These are phyloP conservation scores for Gossypium herbaceum DNA, from an alignment of 345 rosid genomes.

Conservation along the genomic window DNA sequence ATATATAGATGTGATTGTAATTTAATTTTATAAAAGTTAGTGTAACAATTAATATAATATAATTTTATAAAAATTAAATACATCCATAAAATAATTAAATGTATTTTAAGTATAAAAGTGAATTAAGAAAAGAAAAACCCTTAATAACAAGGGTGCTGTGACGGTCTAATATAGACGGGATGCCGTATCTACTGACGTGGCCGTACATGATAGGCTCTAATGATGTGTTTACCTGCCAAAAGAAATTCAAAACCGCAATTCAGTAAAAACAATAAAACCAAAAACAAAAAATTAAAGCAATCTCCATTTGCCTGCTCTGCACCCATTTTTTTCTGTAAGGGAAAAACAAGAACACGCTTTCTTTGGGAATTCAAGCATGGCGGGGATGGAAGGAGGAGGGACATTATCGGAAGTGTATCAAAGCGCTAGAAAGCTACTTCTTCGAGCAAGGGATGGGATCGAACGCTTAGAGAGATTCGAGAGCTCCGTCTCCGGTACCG, in stretches of 20 bases:
- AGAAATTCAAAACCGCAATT: neutral
- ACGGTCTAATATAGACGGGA: neutral
- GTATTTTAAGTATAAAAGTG: too few species aligned
- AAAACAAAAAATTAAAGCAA: neutral
- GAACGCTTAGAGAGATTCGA: conserved; percentile 82
- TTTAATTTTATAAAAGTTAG: too few species aligned
- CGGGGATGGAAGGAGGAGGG: conserved; percentile 49
- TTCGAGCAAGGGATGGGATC: conserved; percentile 74
- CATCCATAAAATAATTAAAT: too few species aligned
- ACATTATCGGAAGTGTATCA: conserved; percentile 65
- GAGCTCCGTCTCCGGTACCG: conserved; percentile 44
- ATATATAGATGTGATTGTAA: too few species aligned
- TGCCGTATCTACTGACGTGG: neutral
- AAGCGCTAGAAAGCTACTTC: conserved; percentile 51
- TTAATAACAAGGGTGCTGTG: neutral
- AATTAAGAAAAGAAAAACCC: neutral
- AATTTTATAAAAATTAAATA: too few species aligned
- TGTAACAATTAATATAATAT: too few species aligned
- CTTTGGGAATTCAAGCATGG: conserved; percentile 3
- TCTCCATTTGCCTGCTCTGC: neutral
- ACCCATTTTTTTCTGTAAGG: neutral
- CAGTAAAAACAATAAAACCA: neutral
- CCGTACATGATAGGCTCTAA: neutral
- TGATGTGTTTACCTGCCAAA: conserved; percentile 1
- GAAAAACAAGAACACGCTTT: neutral